These are phyloP conservation scores for Malania oleifera DNA, from an alignment of 164 flowering plant species.

Conservation along the genomic window DNA sequence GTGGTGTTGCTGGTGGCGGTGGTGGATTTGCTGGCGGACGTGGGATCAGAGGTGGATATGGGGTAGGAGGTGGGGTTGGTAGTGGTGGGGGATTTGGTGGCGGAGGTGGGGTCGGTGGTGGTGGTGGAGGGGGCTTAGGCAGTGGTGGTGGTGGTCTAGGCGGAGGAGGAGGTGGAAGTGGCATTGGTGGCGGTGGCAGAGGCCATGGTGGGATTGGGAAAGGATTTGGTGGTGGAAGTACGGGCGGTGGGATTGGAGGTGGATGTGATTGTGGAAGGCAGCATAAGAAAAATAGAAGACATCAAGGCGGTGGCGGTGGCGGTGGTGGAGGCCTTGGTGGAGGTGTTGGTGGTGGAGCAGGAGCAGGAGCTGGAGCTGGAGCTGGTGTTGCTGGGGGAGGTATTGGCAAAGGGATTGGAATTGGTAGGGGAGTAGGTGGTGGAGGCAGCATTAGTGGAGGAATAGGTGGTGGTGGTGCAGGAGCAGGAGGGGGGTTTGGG, in stretches of 20 bases:
- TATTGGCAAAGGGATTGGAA: slow-evolving; percentile 10
- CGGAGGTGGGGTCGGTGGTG: slow-evolving; percentile 5
- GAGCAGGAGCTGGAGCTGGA: neutral
- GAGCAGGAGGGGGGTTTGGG: slow-evolving; percentile 7
- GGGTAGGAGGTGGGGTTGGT: too few relatives aligned
- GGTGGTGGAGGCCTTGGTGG: neutral
- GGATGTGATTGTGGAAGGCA: neutral
- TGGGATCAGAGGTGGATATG: too few relatives aligned
- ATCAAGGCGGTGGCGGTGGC: slow-evolving; percentile 3
- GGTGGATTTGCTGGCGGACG: too few relatives aligned
- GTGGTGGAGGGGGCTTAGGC: neutral
- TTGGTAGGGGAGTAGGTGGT: slow-evolving; percentile 7
- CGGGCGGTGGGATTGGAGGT: too few relatives aligned
- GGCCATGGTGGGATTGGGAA: too few relatives aligned
- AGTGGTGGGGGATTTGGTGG: neutral
- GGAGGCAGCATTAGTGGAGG: slow-evolving; percentile 12
- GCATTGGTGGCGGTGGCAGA: too few relatives aligned
- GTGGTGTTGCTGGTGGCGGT: neutral
- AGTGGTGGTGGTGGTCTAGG: too few relatives aligned
- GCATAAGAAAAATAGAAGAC: neutral
- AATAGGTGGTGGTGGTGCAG: slow-evolving; percentile 11
- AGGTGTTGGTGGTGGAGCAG: slow-evolving; percentile 15
- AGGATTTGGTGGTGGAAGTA: too few relatives aligned
- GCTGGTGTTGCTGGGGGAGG: slow-evolving; percentile 12
- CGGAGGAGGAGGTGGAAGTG: too few relatives aligned